A percentile compares a stretch with the other conserved stretches of the same genome.
Conservation (phyloP, 179 eudicot genomes). For the Beta lomatogona region DNA sequence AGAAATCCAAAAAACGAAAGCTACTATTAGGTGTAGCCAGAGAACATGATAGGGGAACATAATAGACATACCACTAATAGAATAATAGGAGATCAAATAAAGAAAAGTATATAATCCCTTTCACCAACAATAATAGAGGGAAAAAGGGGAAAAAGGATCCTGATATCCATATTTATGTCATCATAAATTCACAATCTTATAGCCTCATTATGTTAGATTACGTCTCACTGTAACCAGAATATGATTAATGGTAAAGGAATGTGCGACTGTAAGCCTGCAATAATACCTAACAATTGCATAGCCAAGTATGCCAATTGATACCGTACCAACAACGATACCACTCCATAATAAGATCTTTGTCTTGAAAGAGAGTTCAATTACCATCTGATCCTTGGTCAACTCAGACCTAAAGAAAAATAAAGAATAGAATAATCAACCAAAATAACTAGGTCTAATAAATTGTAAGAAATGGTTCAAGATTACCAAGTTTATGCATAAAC, state of each 20-base stretch:
- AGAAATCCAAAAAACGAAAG: neutral
- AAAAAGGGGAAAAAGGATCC: neutral
- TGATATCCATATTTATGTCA: neutral
- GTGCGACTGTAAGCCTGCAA: neutral
- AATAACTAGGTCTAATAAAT: too few species aligned
- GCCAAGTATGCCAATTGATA: conserved; percentile 71
- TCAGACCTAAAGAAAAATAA: conserved; percentile 61
- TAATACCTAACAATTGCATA: conserved; percentile 73
- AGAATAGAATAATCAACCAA: too few species aligned
- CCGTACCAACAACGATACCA: conserved; percentile 62
- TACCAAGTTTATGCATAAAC: neutral
- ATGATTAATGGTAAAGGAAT: neutral
- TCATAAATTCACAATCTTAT: too few species aligned
- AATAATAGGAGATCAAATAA: neutral
- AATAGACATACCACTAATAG: too few species aligned
- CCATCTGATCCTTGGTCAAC: conserved; percentile 75
- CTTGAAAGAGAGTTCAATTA: conserved; percentile 64
- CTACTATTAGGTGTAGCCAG: too few species aligned
- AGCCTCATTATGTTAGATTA: too few species aligned
- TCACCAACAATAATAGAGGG: too few species aligned
- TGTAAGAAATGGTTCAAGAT: too few species aligned
- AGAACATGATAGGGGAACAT: too few species aligned
- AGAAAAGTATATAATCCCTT: too few species aligned
- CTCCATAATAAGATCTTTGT: conserved; percentile 66
- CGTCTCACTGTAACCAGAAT: too few species aligned